phyloP scores from a whole-genome alignment of 306 rosid genomes.

The Cyclanthera cordifolia region DNA sequence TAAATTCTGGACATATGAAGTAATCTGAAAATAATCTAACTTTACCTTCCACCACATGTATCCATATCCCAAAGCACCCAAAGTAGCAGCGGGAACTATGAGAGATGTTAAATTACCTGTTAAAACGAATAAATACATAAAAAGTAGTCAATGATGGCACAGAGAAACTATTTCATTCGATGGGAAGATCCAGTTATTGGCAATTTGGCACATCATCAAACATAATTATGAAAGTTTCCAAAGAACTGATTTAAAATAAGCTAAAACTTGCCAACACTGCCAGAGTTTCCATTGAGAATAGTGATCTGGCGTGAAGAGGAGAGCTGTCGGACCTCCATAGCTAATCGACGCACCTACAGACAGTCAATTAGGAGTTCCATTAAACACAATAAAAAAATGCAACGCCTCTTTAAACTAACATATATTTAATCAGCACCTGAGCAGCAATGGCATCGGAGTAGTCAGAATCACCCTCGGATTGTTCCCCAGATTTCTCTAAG shows the following conservation, averaged over 20 bases:
- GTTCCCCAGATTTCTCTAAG: slow-evolving; percentile 51
- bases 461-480: slow-evolving; percentile 46
- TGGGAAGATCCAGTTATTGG: neutral
- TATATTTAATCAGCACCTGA: slow-evolving; percentile 37
- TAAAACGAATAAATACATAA: neutral
- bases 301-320: slow-evolving; percentile 38
- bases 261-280: slow-evolving; percentile 33
- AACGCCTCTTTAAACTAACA: neutral
- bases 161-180: neutral
- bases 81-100: slow-evolving; percentile 61
- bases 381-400: neutral
- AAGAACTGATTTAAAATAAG: neutral
- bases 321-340: slow-evolving; percentile 48
- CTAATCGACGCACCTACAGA: slow-evolving; percentile 61
- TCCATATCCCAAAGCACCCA: slow-evolving; percentile 80
- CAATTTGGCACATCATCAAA: too few relatives aligned
- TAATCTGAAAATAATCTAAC: neutral
- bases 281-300: slow-evolving; percentile 54
- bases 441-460: slow-evolving; percentile 56
- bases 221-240: neutral
- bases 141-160: neutral
- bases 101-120: slow-evolving; percentile 67
- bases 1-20: neutral
- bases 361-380: slow-evolving; percentile 9
- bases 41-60: slow-evolving; percentile 98